Evolutionary conservation across 768 basidiomycete species (phyloP).

Genomic region (Amanita rimosa): DNA sequence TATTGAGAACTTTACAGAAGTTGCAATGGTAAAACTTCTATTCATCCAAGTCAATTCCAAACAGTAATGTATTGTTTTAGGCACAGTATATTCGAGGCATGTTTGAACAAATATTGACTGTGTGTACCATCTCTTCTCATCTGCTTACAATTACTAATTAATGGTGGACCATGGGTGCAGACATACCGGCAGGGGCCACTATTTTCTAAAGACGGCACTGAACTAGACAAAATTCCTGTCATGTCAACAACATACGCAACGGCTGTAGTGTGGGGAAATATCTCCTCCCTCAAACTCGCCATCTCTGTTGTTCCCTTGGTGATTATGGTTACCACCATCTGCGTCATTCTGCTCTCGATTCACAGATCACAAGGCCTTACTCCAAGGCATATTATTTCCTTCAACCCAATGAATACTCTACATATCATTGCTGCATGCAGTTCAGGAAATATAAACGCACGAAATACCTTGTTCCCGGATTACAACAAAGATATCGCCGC

Average conservation of each 20-base stretch:
- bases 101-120: background rate
- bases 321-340: background rate
- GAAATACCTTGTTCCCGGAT: background rate
- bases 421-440: background rate
- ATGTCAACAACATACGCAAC: too few species aligned
- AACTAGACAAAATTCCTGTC: too few species aligned
- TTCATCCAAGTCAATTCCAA: too few species aligned
- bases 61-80: background rate
- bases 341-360: background rate
- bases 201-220: too few species aligned
- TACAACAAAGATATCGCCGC: background rate
- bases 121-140: background rate
- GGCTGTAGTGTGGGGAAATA: too few species aligned
- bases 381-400: background rate
- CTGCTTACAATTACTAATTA: too few species aligned
- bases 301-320: background rate
- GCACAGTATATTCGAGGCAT: background rate
- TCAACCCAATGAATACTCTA: background rate
- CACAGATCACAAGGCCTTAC: background rate
- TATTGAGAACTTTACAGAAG: too few species aligned
- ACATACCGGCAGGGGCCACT: too few species aligned
- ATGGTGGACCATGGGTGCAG: background rate
- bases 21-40: too few species aligned
- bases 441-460: too few species aligned
- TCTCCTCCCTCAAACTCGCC: background rate